These are phyloP conservation scores for Xylaria sp. DNA, from an alignment of 2,329 filamentous ascomycete species.

Conservation along the genomic window DNA sequence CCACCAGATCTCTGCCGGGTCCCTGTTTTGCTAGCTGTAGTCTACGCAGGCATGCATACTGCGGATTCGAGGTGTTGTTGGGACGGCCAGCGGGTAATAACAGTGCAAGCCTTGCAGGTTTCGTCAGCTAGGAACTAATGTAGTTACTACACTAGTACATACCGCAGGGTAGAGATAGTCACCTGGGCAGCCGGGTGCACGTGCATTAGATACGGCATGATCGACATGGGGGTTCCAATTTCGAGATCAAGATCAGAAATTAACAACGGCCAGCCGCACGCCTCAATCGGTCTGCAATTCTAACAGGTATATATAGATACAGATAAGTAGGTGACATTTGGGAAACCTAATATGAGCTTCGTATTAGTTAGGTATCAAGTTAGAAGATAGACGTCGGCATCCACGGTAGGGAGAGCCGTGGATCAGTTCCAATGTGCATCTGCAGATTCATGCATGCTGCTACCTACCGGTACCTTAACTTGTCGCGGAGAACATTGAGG, in stretches of 20 bases:
- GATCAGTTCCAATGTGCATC: no score
- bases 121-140: neutral
- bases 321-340: neutral
- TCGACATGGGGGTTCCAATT: conserved; percentile 34
- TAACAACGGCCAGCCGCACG: conserved; percentile 30
- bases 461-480: no score
- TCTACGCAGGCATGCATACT: neutral
- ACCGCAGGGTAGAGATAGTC: neutral
- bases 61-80: conserved; percentile 4
- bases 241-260: conserved; percentile 36
- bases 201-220: conserved; percentile 26
- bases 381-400: no score
- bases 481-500: no score
- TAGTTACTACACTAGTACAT: neutral
- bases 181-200: conserved; percentile 9
- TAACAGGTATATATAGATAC: neutral
- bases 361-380: no score
- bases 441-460: no score
- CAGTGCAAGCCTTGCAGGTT: conserved; percentile 8
- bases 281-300: conserved; percentile 7
- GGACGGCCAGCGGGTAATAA: conserved; percentile 1
- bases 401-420: no score
- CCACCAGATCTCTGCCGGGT: no score
- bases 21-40: neutral
- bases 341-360: no score